Conservation (phyloP, 805 yeast genomes). For the Komagataella phaffii region DNA sequence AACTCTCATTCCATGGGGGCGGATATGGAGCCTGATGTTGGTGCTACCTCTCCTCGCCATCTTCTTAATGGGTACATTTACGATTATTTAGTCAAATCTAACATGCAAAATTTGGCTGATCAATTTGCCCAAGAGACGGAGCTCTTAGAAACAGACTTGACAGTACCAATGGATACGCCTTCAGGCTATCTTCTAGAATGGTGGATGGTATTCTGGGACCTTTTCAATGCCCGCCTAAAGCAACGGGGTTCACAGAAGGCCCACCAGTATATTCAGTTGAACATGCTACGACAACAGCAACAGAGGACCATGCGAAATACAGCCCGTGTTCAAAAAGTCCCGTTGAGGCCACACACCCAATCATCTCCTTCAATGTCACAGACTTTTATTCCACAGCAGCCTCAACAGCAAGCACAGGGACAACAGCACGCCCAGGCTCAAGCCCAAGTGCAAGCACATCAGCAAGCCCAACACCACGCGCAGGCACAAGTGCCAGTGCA, state of each 20-base stretch:
- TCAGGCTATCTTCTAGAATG: constrained; percentile 83
- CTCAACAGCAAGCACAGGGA: constrained; percentile 6
- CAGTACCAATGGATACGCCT: constrained; percentile 63
- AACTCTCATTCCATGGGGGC: background rate
- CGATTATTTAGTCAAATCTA: constrained; percentile 69
- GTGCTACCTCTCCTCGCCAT: constrained; percentile 39
- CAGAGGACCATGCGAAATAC: constrained; percentile 28
- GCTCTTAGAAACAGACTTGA: constrained; percentile 13
- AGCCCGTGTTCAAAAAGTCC: constrained; percentile 15
- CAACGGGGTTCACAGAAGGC: constrained; percentile 52
- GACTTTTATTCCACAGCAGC: constrained; percentile 6
- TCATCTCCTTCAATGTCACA: background rate
- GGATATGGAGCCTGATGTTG: constrained; percentile 22
- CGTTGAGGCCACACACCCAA: background rate
- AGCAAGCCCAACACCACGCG: constrained; percentile 2
- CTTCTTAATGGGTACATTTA: constrained; percentile 73
- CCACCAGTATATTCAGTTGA: constrained; percentile 56
- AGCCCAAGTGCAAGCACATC: constrained; percentile 13
- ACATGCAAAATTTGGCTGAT: constrained; percentile 58
- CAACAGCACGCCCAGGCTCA: constrained; percentile 15
- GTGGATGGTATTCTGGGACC: constrained; percentile 97
- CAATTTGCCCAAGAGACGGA: constrained; percentile 70
- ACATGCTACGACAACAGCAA: constrained; percentile 44
- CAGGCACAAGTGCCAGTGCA: constrained; percentile 8
- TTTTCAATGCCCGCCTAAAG: constrained; percentile 68